Percentiles rank a stretch among this genome's conserved stretches.
Conservation (phyloP, 2,329 filamentous ascomycete genomes). For the Cryphonectria radicalis region DNA sequence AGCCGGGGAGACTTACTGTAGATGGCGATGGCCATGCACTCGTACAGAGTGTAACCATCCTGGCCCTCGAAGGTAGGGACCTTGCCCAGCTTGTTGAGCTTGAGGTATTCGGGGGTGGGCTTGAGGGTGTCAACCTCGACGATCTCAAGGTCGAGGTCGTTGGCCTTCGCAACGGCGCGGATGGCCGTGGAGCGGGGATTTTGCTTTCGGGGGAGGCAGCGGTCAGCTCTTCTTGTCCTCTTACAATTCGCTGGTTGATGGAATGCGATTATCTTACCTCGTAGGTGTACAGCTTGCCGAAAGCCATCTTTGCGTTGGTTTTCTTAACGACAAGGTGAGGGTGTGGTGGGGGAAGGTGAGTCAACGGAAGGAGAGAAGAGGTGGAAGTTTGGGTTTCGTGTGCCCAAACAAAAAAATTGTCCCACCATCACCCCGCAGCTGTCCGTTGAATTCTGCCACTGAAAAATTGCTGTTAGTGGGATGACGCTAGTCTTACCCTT, state of each 20-base stretch:
- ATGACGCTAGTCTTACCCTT: too few species aligned
- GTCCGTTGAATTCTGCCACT: constrained; percentile 1
- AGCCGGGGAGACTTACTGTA: constrained; percentile 76
- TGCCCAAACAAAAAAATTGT: constrained; percentile 19
- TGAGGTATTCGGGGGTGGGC: constrained; percentile 76
- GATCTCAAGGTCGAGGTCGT: constrained; percentile 88
- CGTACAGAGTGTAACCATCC: constrained; percentile 87
- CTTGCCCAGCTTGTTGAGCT: constrained; percentile 86
- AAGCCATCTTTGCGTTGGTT: constrained; percentile 73
- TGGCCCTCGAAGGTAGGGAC: constrained; percentile 90
- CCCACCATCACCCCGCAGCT: constrained; percentile 16
- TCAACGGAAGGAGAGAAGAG: constrained; percentile 26
- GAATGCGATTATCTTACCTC: constrained; percentile 58
- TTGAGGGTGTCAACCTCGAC: constrained; percentile 71
- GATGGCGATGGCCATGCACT: constrained; percentile 94
- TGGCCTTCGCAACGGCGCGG: constrained; percentile 95
- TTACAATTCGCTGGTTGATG: neutral
- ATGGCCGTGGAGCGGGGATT: constrained; percentile 90
- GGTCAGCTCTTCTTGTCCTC: constrained; percentile 1
- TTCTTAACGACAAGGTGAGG: constrained; percentile 32
- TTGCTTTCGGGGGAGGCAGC: constrained; percentile 57
- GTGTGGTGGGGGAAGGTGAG: constrained; percentile 32
- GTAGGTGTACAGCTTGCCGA: constrained; percentile 96
- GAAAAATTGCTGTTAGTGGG: constrained; percentile 3
- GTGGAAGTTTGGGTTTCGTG: constrained; percentile 17